phyloP scores from a whole-genome alignment of 805 yeast genomes.

The Yarrowia keelungensis region DNA sequence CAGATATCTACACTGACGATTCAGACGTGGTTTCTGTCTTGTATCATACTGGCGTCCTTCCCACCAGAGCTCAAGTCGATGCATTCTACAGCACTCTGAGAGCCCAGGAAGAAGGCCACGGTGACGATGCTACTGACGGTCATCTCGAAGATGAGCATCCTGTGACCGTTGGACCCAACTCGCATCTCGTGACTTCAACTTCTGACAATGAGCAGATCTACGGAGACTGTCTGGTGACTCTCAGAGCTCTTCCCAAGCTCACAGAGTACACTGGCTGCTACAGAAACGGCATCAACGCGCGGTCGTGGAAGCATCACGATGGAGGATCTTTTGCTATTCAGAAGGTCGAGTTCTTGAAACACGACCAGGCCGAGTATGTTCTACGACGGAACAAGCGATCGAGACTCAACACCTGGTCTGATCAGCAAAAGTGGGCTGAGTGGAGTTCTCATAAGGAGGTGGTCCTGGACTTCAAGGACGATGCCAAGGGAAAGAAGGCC shows the following conservation, averaged over 20 bases:
- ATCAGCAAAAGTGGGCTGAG: constrained; percentile 40
- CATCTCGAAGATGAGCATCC: constrained; percentile 25
- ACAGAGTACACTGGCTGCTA: constrained; percentile 67
- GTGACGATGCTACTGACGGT: constrained; percentile 9
- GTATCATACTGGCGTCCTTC: constrained; percentile 74
- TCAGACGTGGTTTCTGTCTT: constrained; percentile 80
- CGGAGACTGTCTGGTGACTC: constrained; percentile 56
- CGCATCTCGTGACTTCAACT: constrained; percentile 10
- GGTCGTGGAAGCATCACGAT: constrained; percentile 81
- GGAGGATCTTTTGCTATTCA: constrained; percentile 77
- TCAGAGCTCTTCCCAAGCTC: constrained; percentile 72
- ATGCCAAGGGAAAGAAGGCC: constrained; percentile 10
- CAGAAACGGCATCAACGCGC: constrained; percentile 73
- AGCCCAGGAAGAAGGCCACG: constrained; percentile 40
- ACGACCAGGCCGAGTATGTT: constrained; percentile 49
- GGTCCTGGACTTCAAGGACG: constrained; percentile 39
- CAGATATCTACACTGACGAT: constrained; percentile 92
- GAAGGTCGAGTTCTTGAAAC: constrained; percentile 53
- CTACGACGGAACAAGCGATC: constrained; percentile 45
- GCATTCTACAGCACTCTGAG: constrained; percentile 49
- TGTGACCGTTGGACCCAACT: constrained; percentile 35
- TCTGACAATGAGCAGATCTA: constrained; percentile 23
- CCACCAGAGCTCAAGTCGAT: constrained; percentile 51
- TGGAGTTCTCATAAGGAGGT: constrained; percentile 36
- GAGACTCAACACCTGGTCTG: constrained; percentile 50